Base-by-base conservation (phyloP, 805 yeast species). In the Jamesozyma jinghongensis region DNA sequence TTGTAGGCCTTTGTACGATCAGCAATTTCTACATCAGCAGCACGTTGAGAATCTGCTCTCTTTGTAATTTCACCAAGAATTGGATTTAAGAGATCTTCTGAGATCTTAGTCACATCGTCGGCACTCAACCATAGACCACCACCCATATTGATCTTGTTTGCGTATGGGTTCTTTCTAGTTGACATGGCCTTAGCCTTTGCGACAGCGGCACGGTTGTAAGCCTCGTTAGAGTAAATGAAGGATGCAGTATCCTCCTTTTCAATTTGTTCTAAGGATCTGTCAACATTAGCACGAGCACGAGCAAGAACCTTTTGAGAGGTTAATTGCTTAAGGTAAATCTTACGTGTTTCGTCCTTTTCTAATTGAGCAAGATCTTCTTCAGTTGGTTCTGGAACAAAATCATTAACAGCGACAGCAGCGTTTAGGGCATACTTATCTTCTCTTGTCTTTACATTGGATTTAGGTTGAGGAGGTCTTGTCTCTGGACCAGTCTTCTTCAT, bases 41-140 rank as follows among this genome's bases (percentile, higher is more conserved):
- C 66, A 44, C 95, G 75, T 63, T 86, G 94, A 34, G 74, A 72
- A 19, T 65, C 70, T 14, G 94, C 95, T 56, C 84, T 81, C 35
- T 70, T 65, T 50, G 73, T 69, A 54, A 92, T 77, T 61, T 86
- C 90, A 32, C 68, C 71, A 53, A 90, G 67, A 6, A 90, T 88
- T 10, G 98, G 98, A 49, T 74, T 71, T 43, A 90, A 95, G 54
- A 85, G 70, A 37, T 79, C 73, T 44, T 77, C 65, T 16, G 98
- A 97, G 67, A 92, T 76, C 40, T 73, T 73, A 46, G 84, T 81
- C 46, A 92, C 75, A 56, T 88, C 97, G 17, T 69, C 74, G 44
- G 74, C 82, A 32, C 84, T 70, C 72, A 90, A 77, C 54, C 73
- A 75, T 44, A 85, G 70, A 3, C 97, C 97, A 49, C 95, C 96